These are phyloP conservation scores for Pichia thaimueangensis DNA, from an alignment of 805 yeast genomes.

Conservation along the genomic window DNA sequence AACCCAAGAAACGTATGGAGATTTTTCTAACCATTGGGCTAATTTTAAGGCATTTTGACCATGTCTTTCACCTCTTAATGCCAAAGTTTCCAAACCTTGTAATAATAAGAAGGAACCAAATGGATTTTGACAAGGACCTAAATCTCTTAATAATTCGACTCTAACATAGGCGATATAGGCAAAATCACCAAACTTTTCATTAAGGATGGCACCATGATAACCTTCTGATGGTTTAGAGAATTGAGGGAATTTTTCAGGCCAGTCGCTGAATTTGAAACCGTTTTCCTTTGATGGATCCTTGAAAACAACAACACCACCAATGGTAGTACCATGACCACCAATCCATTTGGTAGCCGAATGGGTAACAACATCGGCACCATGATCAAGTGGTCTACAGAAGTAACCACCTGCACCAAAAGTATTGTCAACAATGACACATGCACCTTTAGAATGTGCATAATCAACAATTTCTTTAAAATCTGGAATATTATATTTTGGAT, in stretches of 20 bases:
- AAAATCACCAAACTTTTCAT: slow-evolving; percentile 72
- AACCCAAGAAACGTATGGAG: slow-evolving; percentile 74
- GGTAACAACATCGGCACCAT: slow-evolving; percentile 86
- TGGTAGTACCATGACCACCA: slow-evolving; percentile 94
- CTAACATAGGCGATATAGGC: slow-evolving; percentile 80
- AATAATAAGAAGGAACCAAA: slow-evolving; percentile 79
- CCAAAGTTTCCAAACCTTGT: slow-evolving; percentile 92
- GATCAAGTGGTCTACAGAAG: slow-evolving; percentile 74
- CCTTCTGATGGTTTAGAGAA: slow-evolving; percentile 88
- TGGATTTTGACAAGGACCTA: slow-evolving; percentile 87
- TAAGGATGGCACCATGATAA: slow-evolving; percentile 81
- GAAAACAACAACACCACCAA: slow-evolving; percentile 77
- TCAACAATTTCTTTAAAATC: slow-evolving; percentile 74
- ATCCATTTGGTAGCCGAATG: slow-evolving; percentile 98
- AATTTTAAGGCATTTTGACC: slow-evolving; percentile 73
- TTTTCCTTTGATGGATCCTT: slow-evolving; percentile 58
- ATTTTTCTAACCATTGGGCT: slow-evolving; percentile 68
- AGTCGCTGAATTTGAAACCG: slow-evolving; percentile 83
- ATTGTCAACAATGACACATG: slow-evolving; percentile 90
- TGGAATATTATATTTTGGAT: slow-evolving; percentile 88
- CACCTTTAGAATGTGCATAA: slow-evolving; percentile 78
- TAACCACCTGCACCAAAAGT: slow-evolving; percentile 97
- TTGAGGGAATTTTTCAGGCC: slow-evolving; percentile 87
- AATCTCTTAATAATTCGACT: slow-evolving; percentile 81
- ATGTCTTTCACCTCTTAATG: slow-evolving; percentile 91